These are phyloP conservation scores for Pterocarpus santalinus DNA, from an alignment of 306 rosid species.

Conservation along the genomic window DNA sequence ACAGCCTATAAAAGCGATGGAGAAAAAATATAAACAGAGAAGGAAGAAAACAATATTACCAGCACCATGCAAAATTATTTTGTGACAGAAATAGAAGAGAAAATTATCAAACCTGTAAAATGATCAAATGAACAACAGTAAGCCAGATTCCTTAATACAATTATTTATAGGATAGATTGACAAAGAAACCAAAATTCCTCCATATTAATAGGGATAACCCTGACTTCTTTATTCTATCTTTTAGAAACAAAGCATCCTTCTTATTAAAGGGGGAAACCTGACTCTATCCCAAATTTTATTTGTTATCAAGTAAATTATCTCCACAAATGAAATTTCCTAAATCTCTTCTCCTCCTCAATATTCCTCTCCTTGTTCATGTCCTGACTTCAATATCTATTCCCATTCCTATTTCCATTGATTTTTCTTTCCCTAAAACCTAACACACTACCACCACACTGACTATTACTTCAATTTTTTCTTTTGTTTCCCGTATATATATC, in stretches of 20 bases:
- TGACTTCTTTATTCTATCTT: background rate
- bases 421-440: background rate
- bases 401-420: background rate
- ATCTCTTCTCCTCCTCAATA: background rate
- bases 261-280: background rate
- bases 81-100: background rate
- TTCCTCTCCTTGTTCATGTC: background rate
- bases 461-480: background rate
- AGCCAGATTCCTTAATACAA: slow-evolving; percentile 17
- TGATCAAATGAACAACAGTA: background rate
- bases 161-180: background rate
- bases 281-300: background rate
- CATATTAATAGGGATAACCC: background rate
- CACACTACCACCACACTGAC: too few species aligned
- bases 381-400: background rate
- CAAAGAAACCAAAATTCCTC: background rate
- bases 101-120: background rate
- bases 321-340: too few species aligned
- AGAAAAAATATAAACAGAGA: background rate
- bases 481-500: background rate
- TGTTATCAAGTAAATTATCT: background rate
- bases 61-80: background rate
- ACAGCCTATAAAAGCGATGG: background rate
- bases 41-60: background rate
- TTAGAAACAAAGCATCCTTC: background rate